Evolutionary conservation across 108 stramenopile genomes (phyloP).

Genomic region (Pseudonitzschia delicatissima): DNA sequence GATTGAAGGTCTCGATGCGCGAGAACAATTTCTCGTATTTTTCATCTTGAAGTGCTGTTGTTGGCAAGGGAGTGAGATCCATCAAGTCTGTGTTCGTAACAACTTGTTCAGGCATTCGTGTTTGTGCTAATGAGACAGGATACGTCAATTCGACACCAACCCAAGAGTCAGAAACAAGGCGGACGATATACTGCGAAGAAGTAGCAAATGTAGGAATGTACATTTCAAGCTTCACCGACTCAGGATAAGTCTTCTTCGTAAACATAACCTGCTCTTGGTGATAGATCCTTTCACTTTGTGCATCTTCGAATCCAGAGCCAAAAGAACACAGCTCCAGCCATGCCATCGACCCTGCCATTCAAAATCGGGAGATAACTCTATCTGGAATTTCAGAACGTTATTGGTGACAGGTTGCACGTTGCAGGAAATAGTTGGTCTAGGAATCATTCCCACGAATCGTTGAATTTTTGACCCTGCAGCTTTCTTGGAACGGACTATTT

Average conservation of each 20-base stretch:
- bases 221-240: conserved; percentile 71
- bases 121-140: conserved; percentile 82
- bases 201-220: conserved; percentile 90
- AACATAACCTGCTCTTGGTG: conserved; percentile 82
- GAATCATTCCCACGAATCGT: conserved; percentile 72
- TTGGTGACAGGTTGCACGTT: conserved; percentile 92
- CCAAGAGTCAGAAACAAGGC: conserved; percentile 91
- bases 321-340: conserved; percentile 83
- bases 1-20: conserved; percentile 94
- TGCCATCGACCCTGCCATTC: conserved; percentile 84
- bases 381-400: conserved; percentile 71
- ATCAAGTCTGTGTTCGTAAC: conserved; percentile 84
- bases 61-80: conserved; percentile 91
- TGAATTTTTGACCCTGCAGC: conserved; percentile 65
- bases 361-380: conserved; percentile 77
- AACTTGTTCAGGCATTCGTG: conserved; percentile 72
- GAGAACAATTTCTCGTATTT: conserved; percentile 86
- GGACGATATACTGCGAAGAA: conserved; percentile 88
- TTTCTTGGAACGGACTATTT: conserved; percentile 61
- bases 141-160: conserved; percentile 86
- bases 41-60: conserved; percentile 76
- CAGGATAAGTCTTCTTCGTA: conserved; percentile 60
- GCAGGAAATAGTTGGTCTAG: conserved; percentile 72
- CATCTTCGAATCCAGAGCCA: conserved; percentile 98
- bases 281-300: conserved; percentile 78